Percentiles rank a stretch among this genome's conserved stretches.
Conservation (phyloP, 2,329 filamentous ascomycete species). For the Thielaviopsis populi region DNA sequence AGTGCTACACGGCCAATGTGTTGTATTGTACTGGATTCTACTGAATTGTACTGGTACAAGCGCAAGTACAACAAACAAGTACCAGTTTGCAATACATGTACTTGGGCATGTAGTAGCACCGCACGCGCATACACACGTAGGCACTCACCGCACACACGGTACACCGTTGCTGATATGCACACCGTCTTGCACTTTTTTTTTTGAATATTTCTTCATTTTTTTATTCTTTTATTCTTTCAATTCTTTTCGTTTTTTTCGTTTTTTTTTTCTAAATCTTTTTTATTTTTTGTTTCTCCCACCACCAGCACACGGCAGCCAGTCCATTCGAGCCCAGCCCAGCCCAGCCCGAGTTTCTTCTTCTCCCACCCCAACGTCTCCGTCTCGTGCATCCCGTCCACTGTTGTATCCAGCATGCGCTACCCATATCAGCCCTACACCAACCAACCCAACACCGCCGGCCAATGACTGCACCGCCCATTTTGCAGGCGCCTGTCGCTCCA, state of each 20-base stretch:
- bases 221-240: too few relatives aligned
- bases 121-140: too few relatives aligned
- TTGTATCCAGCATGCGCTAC: background rate
- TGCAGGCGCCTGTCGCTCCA: background rate
- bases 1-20: background rate
- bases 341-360: background rate
- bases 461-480: background rate
- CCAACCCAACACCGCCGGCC: background rate
- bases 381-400: background rate
- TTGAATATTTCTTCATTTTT: too few relatives aligned
- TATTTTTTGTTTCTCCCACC: background rate
- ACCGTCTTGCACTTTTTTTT: background rate
- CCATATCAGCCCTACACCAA: background rate
- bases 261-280: too few relatives aligned
- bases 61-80: background rate
- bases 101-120: background rate
- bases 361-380: background rate
- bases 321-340: background rate
- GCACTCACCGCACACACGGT: background rate
- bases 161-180: background rate
- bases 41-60: background rate
- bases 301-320: background rate
- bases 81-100: too few relatives aligned
- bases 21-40: background rate
- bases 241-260: too few relatives aligned